These are phyloP conservation scores for Alternaria sp. DNA, from an alignment of 2,329 filamentous ascomycete genomes.

Conservation along the genomic window DNA sequence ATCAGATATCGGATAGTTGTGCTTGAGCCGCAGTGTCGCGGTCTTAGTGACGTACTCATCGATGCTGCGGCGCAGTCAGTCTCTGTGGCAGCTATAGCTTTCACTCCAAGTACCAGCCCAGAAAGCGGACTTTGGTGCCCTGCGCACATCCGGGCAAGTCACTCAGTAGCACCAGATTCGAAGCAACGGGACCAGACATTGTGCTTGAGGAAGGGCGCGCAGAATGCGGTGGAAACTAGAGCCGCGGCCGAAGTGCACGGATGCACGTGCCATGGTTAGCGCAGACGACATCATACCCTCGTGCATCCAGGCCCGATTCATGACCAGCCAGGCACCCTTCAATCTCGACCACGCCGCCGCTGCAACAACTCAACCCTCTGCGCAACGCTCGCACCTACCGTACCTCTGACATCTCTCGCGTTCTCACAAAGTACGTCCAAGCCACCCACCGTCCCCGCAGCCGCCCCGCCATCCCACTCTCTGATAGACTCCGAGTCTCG, in stretches of 20 bases:
- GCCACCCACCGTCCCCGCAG: slow-evolving; percentile 12
- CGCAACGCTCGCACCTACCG: not conserved
- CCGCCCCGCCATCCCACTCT: slow-evolving; percentile 27
- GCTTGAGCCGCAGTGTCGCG: slow-evolving; percentile 71
- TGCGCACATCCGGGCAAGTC: slow-evolving; percentile 55
- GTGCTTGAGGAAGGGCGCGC: not conserved
- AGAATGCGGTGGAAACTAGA: slow-evolving; percentile 17
- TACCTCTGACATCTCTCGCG: not conserved
- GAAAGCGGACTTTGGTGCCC: slow-evolving; percentile 86
- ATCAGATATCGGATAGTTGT: slow-evolving; percentile 62
- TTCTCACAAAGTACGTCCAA: slow-evolving; percentile 19
- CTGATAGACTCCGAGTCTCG: slow-evolving; percentile 15
- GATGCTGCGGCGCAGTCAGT: slow-evolving; percentile 55
- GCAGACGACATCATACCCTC: slow-evolving; percentile 35
- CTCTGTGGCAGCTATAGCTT: not conserved
- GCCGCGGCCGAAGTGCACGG: slow-evolving; percentile 20
- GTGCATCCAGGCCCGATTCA: slow-evolving; percentile 25
- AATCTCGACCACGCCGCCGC: slow-evolving; percentile 15
- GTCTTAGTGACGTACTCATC: slow-evolving; percentile 62
- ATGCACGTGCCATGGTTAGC: slow-evolving; percentile 26
- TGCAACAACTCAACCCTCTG: slow-evolving; percentile 9
- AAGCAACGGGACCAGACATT: slow-evolving; percentile 62
- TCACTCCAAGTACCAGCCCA: slow-evolving; percentile 75
- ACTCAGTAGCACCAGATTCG: slow-evolving; percentile 56
- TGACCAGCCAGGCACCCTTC: slow-evolving; percentile 25